Conservation (phyloP, 2,329 filamentous ascomycete species). For the Coniochaeta pulveracea region DNA sequence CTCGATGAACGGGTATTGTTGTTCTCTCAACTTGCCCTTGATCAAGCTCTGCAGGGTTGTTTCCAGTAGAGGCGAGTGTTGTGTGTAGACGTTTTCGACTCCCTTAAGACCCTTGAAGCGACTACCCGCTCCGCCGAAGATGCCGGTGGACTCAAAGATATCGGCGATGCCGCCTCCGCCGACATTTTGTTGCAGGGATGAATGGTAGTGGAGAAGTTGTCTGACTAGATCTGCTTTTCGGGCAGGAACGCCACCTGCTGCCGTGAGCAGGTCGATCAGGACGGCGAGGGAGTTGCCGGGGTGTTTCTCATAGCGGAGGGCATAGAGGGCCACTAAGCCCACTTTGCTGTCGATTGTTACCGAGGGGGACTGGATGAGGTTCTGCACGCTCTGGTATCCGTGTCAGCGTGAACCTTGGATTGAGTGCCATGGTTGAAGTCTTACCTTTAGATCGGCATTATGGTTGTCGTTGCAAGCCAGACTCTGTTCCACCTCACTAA, state of each 20-base stretch:
- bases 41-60: conserved; percentile 84
- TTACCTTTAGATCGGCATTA: conserved; percentile 75
- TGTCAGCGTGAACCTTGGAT: conserved; percentile 9
- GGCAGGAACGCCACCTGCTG: conserved; percentile 69
- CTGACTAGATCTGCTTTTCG: conserved; percentile 69
- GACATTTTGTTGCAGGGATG: conserved; percentile 64
- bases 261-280: conserved; percentile 74
- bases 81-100: conserved; percentile 97
- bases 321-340: conserved; percentile 85
- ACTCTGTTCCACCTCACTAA: conserved; percentile 94
- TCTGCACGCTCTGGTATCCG: conserved; percentile 60
- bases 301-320: conserved; percentile 80
- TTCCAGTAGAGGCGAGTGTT: conserved; percentile 84
- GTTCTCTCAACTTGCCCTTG: conserved; percentile 76
- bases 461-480: conserved; percentile 96
- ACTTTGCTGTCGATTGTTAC: conserved; percentile 78
- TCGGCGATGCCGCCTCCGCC: conserved; percentile 74
- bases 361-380: conserved; percentile 67
- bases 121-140: conserved; percentile 79
- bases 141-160: conserved; percentile 81
- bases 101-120: conserved; percentile 92
- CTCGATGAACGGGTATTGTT: conserved; percentile 89
- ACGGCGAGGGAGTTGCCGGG: conserved; percentile 74
- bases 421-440: conserved; percentile 7
- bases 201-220: conserved; percentile 75